Base-by-base conservation (phyloP, 768 basidiomycete genomes). In the Pilatotrama ljubarskyi region DNA sequence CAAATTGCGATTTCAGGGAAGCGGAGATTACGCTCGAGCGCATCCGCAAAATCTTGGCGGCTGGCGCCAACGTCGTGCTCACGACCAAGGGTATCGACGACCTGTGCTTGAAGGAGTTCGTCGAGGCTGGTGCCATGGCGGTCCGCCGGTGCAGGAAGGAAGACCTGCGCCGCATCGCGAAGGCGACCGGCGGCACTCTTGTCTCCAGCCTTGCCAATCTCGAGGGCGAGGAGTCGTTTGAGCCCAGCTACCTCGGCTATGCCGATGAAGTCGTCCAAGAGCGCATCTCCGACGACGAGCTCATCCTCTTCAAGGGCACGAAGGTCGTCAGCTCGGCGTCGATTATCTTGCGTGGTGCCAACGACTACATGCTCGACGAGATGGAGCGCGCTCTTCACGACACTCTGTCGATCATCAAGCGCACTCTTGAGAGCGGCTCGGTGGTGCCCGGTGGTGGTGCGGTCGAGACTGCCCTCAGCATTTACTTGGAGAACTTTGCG, bases 21-120 rank as follows among this genome's bases (percentile, higher is more conserved):
- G 82, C 92, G 17, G 97, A 98, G 70, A 98, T 99, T 67, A 96
- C 93, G 1, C 79, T 98, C 40, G 97, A 98, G 76, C 84, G 95
- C 54, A 90, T 98, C 66, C 86, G 93, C 63, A 98, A 98, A 80
- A 95, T 98, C 67, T 80, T 99, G 61, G 94, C 88, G 5, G 83
- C 96, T 14, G 97, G 97, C 35, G 97, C 97, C 32, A 98, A 98
- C 69, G 97, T 98, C 61, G 86, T 98, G 41, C 76, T 98, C 56
- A 99, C 97, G 14, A 98, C 97, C 13, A 98, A 98, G 75, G 97
- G 97, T 37, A 99, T 98, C 66, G 97, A 99, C 68, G 97, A 99
- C 71, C 81, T 98, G 17, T 98, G 95, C 73, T 77, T 98, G 67
- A 99, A 99, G 73, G 97, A 98, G 76, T 99, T 98, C 68, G 92